Conservation (phyloP, 2,329 filamentous ascomycete genomes). For the Tolypocladium album region DNA sequence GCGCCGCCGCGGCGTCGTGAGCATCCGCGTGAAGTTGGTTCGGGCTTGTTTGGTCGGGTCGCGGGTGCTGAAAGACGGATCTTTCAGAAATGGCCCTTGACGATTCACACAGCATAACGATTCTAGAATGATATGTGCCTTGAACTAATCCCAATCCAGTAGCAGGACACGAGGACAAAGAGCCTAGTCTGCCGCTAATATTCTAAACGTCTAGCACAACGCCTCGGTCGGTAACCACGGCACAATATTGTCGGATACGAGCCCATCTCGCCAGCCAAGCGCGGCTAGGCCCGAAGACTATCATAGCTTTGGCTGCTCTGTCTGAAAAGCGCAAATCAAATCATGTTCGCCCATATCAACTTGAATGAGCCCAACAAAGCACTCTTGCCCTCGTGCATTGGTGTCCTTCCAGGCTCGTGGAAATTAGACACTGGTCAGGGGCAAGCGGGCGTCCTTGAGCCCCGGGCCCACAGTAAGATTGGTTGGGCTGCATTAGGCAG, state of each 20-base stretch:
- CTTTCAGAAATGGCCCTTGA: not conserved
- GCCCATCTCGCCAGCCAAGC: not conserved
- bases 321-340: too few species aligned
- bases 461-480: not conserved
- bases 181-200: not conserved
- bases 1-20: not conserved
- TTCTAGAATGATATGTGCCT: not conserved
- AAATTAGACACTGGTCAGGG: not conserved
- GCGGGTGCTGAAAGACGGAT: not conserved
- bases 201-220: not conserved
- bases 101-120: not conserved
- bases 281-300: not conserved
- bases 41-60: not conserved
- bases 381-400: not conserved
- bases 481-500: not conserved
- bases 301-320: too few species aligned
- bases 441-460: not conserved
- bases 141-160: not conserved
- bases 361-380: not conserved
- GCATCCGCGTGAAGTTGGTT: not conserved
- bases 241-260: not conserved
- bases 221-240: not conserved
- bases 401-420: not conserved
- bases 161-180: not conserved
- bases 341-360: not conserved